A percentile compares a stretch with the other conserved stretches of the same genome.
Conservation (phyloP, 257 asterid genomes). For the Rhazya stricta region DNA sequence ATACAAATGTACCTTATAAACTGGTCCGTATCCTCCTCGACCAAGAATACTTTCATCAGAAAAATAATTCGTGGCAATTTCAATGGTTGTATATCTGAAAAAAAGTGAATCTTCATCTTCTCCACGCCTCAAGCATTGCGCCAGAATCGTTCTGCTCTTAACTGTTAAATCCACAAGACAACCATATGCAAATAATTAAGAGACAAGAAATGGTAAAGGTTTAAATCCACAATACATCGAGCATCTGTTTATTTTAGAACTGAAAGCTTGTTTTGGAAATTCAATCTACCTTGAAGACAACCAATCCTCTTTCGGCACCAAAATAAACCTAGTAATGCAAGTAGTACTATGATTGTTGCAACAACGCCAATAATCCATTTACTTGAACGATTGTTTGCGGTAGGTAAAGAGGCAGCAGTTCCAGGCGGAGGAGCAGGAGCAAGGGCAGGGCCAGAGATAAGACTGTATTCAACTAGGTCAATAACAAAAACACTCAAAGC, state of each 20-base stretch:
- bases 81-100: not conserved
- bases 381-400: not conserved
- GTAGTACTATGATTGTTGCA: not conserved
- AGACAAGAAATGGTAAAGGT: too few species aligned
- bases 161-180: not conserved
- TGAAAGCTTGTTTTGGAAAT: too few species aligned
- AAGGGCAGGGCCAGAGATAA: too few species aligned
- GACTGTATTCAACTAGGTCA: not conserved
- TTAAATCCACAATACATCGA: too few species aligned
- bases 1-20: constrained; percentile 6
- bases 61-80: not conserved
- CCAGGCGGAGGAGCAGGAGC: not conserved
- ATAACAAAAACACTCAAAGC: not conserved
- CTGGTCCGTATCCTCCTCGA: constrained; percentile 7
- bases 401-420: not conserved
- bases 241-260: too few species aligned
- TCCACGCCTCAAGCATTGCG: too few species aligned
- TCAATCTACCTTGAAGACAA: too few species aligned
- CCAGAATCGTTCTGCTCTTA: not conserved
- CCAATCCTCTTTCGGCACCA: not conserved
- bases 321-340: not conserved
- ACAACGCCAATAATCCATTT: not conserved
- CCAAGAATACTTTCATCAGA: constrained; percentile 1
- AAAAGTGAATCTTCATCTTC: not conserved
- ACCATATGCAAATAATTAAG: too few species aligned